Base-by-base conservation (phyloP, 1,284 basidiomycete genomes). In the Marasmius sp. region DNA sequence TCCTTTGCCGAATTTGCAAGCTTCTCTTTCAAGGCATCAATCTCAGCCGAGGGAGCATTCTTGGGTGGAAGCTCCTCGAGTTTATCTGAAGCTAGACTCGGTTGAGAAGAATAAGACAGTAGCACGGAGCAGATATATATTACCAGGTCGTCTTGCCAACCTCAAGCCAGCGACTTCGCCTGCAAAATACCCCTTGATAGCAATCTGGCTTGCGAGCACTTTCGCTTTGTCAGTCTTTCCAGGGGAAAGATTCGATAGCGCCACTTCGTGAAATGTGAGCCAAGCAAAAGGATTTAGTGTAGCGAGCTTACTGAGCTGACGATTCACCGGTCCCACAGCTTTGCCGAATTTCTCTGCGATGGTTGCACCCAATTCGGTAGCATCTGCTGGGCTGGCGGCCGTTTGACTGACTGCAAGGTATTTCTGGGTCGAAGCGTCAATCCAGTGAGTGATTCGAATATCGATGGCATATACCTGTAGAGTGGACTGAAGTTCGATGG, bases 401-500 rank as follows among this genome's bases (percentile, higher is more conserved):
- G 88, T 85, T 65, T 91, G 87, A 67, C 88, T 88, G 41, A 89
- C 79, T 58, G 89, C 84, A 18, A 96, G 83, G 72, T 96, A 96
- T 83, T 90, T 91, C 93, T 95, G 68, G 53, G 41, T 9, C 59
- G 59, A 7, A 58, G 16, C 16, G 61, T 64, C 33, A 65, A 58
- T 38, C 62, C 54, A 60, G 55, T 27, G 45, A 56, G 27, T 43
- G 34, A 39, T 18, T 45, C 53, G 20, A 33, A 48, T 6, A 16
- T 36, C 10, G 18, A 48, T 16, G 16, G 20, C 20, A 36, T 74
- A 48, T 69, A 91, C 92, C 85, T 97, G 93, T 55, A 99, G 79
- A 1, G 94, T 95, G 0, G 94, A 92, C 69, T 97, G 94, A 59
- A 98, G 79, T 75, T 98, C 96, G 69, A 96, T 85, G 0, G 97